Evolutionary conservation across 495 filamentous ascomycete genomes (phyloP).

Genomic region (Emericellopsis terricola): DNA sequence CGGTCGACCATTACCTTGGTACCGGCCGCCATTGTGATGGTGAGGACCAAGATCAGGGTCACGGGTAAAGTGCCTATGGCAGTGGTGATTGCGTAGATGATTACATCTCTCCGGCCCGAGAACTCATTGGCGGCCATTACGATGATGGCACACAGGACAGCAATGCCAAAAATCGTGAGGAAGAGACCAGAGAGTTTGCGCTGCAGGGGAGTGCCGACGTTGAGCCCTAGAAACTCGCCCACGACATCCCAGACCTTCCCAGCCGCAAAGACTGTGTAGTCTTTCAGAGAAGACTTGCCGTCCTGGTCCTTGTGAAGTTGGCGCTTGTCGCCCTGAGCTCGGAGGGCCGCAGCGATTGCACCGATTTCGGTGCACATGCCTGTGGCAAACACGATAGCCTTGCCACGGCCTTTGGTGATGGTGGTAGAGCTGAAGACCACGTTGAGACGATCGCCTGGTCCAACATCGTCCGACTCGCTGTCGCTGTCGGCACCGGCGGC

Average conservation of each 20-base stretch:
- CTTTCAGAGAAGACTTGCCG: neutral
- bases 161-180: conserved; percentile 41
- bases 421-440: conserved; percentile 43
- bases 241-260: conserved; percentile 27
- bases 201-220: conserved; percentile 52
- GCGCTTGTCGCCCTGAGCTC: conserved; percentile 18
- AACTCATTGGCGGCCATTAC: conserved; percentile 17
- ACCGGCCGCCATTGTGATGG: conserved; percentile 43
- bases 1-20: conserved; percentile 59
- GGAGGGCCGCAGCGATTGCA: conserved; percentile 42
- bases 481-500: neutral
- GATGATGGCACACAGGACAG: conserved; percentile 30
- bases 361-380: conserved; percentile 61
- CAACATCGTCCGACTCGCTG: conserved; percentile 16
- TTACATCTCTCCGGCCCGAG: conserved; percentile 20
- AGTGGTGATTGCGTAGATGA: conserved; percentile 38
- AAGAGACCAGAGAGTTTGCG: conserved; percentile 30
- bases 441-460: conserved; percentile 39
- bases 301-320: neutral
- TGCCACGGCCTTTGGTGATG: conserved; percentile 39
- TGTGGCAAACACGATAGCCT: conserved; percentile 36
- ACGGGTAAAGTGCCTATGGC: conserved; percentile 41
- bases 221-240: conserved; percentile 44
- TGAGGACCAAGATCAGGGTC: conserved; percentile 33
- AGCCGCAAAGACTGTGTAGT: conserved; percentile 20